phyloP scores from a whole-genome alignment of 176 grass and related monocot genomes.

The Oryza officinalis region DNA sequence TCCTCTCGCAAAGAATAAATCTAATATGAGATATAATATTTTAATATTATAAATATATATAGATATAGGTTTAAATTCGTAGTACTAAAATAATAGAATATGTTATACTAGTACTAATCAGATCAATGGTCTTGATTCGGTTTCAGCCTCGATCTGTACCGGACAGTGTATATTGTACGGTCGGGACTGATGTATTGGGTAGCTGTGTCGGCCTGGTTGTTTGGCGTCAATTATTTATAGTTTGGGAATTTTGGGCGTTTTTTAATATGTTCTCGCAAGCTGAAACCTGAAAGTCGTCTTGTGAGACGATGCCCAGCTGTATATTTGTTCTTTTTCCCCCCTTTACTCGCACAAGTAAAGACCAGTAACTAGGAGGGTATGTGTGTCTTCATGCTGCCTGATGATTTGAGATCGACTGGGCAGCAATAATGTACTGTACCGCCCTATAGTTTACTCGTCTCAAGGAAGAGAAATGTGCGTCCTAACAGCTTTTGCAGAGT shows the following conservation, averaged over 20 bases:
- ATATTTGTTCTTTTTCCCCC: not conserved
- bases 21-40: too few relatives aligned
- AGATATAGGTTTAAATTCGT: too few relatives aligned
- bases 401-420: conserved; percentile 5
- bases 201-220: not conserved
- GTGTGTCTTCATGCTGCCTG: not conserved
- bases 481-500: not conserved
- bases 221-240: not conserved
- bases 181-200: not conserved
- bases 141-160: not conserved
- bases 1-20: too few relatives aligned
- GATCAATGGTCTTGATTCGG: not conserved
- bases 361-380: not conserved
- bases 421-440: not conserved
- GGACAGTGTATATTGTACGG: not conserved
- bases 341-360: not conserved
- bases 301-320: not conserved
- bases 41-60: too few relatives aligned
- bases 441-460: not conserved
- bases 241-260: not conserved
- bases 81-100: too few relatives aligned
- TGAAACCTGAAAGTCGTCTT: not conserved
- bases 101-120: too few relatives aligned
- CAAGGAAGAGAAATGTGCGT: not conserved
- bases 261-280: conserved; percentile 14